Evolutionary conservation across 805 yeast genomes (phyloP).

Genomic region (Starmerella khaoyaiensis): DNA sequence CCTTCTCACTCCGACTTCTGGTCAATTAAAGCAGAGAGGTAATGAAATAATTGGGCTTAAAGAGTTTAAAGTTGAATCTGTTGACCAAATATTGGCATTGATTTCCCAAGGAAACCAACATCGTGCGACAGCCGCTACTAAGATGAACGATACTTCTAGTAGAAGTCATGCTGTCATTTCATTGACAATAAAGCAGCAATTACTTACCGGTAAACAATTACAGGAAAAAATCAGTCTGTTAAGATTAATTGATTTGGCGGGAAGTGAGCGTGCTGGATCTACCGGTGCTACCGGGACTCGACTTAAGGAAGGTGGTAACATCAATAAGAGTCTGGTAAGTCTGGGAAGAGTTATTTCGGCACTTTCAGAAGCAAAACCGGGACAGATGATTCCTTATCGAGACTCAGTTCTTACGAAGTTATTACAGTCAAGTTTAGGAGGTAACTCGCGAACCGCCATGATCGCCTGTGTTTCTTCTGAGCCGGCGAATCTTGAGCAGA

Average conservation of each 20-base stretch:
- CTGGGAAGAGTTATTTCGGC: slow-evolving; percentile 55
- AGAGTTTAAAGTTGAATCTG: slow-evolving; percentile 40
- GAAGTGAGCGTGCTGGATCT: slow-evolving; percentile 58
- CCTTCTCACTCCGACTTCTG: slow-evolving; percentile 29
- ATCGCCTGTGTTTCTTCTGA: slow-evolving; percentile 59
- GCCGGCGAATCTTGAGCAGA: slow-evolving; percentile 68
- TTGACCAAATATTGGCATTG: slow-evolving; percentile 36
- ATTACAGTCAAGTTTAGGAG: slow-evolving; percentile 62
- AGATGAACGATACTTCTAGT: slow-evolving; percentile 58
- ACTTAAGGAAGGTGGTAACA: slow-evolving; percentile 61
- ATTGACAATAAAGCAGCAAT: slow-evolving; percentile 45
- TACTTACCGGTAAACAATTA: slow-evolving; percentile 25
- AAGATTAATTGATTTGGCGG: slow-evolving; percentile 67
- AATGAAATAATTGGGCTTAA: slow-evolving; percentile 48
- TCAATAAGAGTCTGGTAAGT: slow-evolving; percentile 65
- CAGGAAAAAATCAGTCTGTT: slow-evolving; percentile 46
- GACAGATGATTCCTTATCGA: slow-evolving; percentile 46
- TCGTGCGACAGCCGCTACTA: slow-evolving; percentile 60
- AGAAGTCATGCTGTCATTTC: slow-evolving; percentile 75
- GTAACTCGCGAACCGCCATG: slow-evolving; percentile 77
- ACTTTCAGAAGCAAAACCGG: slow-evolving; percentile 30
- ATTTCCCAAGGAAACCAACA: slow-evolving; percentile 40
- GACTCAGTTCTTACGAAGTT: slow-evolving; percentile 68
- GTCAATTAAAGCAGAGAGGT: slow-evolving; percentile 42
- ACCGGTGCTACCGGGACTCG: slow-evolving; percentile 47